Evolutionary conservation across 164 flowering plant genomes (phyloP), one percentile per base, ranked within the genome.

Genomic region (Piper betle): DNA sequence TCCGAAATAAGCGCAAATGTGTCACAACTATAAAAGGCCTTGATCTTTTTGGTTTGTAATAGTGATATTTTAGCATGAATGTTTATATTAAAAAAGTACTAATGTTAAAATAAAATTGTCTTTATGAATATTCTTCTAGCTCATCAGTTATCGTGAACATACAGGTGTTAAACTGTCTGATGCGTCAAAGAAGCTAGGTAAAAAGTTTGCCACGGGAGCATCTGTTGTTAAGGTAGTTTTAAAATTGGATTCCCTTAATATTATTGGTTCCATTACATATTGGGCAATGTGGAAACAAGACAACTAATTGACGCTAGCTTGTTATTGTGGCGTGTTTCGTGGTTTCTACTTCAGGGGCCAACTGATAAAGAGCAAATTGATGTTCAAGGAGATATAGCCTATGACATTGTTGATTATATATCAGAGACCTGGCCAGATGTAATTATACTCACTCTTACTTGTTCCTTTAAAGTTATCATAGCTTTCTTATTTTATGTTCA

Each of bases 121-220:
- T 54, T 25, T 25, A 25, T 25, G 33, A 25, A 25, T 25, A 25
- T 16, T 54, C 20, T 54, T 3, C 18, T 54, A 46, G 40, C 52
- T 62, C 40, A 40, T 37, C 19, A 33, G 10, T 12, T 37, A 20
- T 53, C 53, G 25, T 55, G 37, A 55, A 57, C 39, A 37, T 73
- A 73, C 78, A 89, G 98, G 98, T 66, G 75, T 89, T 65, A 92
- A 92, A 71, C 87, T 93, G n/a, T 83, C 83, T 77, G 98, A 93
- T 67, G 98, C 97, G 57, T 90, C 98, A 64, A 93, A 93, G 80
- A 93, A 90, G 73, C 88, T 93, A 66, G 98, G 98, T 55, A 93
- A 90, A 57, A 93, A 90, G 79, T 93, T 93, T 79, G 98, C 98
- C n/a, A 86, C 98, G 13, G 98, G 98, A 53, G 98, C 98, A 60